These are phyloP conservation scores for Aspergillus phoenicis DNA, from an alignment of 2,329 filamentous ascomycete species.

Conservation along the genomic window DNA sequence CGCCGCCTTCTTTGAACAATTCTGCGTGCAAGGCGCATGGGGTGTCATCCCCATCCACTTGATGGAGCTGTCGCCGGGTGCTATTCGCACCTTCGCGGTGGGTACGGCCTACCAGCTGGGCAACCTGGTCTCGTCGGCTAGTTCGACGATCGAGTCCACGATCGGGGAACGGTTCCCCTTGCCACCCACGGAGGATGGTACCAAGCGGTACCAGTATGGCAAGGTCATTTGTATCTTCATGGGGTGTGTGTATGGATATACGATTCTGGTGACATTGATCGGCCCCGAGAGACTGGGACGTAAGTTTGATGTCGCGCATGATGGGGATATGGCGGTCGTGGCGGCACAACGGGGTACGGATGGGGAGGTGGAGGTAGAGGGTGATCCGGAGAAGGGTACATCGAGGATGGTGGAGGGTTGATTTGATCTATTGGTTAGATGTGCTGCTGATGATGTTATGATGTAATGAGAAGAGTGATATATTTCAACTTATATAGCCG, in stretches of 20 bases:
- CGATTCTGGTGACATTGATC: conserved; percentile 53
- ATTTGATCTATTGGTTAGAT: neutral
- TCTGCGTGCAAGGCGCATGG: conserved; percentile 77
- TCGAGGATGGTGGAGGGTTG: conserved; percentile 3
- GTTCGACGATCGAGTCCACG: conserved; percentile 73
- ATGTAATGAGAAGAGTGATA: neutral
- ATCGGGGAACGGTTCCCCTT: conserved; percentile 76
- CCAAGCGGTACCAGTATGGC: conserved; percentile 70
- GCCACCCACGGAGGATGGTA: conserved; percentile 53
- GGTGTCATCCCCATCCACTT: conserved; percentile 71
- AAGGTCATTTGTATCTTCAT: conserved; percentile 90
- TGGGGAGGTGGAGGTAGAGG: conserved; percentile 21
- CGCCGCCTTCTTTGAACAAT: conserved; percentile 81
- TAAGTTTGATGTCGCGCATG: conserved; percentile 51
- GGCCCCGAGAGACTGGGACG: conserved; percentile 54
- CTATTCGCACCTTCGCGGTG: conserved; percentile 64
- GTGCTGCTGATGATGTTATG: neutral
- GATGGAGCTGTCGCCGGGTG: conserved; percentile 64
- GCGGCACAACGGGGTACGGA: conserved; percentile 36
- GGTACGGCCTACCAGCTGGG: conserved; percentile 66
- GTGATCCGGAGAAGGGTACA: conserved; percentile 35
- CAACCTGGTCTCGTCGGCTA: conserved; percentile 63
- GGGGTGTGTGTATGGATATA: conserved; percentile 73
- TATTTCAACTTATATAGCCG: too few species aligned
- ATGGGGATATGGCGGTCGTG: conserved; percentile 50